A percentile compares a stretch with the other conserved stretches of the same genome.
Conservation (phyloP, 2,329 filamentous ascomycete genomes). For the Colletotrichum magnum region DNA sequence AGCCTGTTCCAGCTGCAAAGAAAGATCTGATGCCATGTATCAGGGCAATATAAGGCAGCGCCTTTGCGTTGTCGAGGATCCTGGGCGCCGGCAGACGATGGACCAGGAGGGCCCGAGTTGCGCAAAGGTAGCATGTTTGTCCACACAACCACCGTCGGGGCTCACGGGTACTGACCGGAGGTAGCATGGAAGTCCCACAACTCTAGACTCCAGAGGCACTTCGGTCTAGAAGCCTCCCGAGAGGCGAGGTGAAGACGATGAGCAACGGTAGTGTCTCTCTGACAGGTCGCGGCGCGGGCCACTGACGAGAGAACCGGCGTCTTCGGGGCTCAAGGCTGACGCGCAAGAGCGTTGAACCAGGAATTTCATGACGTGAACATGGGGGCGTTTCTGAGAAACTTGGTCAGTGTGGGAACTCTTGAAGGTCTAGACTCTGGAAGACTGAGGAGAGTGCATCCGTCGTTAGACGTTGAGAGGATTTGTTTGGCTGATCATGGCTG, state of each 20-base stretch:
- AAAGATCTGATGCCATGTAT: not conserved
- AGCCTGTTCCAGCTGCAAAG: slow-evolving; percentile 13
- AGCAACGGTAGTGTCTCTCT: slow-evolving; percentile 2
- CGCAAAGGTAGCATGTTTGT: slow-evolving; percentile 22
- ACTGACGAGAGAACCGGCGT: slow-evolving; percentile 1
- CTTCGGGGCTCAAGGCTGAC: slow-evolving; percentile 3
- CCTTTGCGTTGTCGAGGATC: slow-evolving; percentile 19
- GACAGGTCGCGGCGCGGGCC: slow-evolving; percentile 10
- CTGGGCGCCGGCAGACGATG: slow-evolving; percentile 1
- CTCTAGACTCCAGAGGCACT: slow-evolving; percentile 7
- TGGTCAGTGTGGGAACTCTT: slow-evolving; percentile 35
- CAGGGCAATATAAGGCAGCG: slow-evolving; percentile 10
- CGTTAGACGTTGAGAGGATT: slow-evolving; percentile 19
- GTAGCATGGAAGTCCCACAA: slow-evolving; percentile 18
- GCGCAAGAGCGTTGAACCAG: slow-evolving; percentile 1
- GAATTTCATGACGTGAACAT: slow-evolving; percentile 26
- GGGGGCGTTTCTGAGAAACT: slow-evolving; percentile 28
- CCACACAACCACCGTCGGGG: not conserved
- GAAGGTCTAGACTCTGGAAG: slow-evolving; percentile 24
- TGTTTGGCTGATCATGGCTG: slow-evolving; percentile 9
- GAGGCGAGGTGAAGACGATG: not conserved
- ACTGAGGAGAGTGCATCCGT: slow-evolving; percentile 11
- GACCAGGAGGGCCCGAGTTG: slow-evolving; percentile 12
- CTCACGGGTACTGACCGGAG: slow-evolving; percentile 19
- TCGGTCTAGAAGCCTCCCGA: slow-evolving; percentile 25